Percentiles rank a stretch among this genome's conserved stretches.
Conservation (phyloP, 148 eudicot species). For the Cornus suecica region DNA sequence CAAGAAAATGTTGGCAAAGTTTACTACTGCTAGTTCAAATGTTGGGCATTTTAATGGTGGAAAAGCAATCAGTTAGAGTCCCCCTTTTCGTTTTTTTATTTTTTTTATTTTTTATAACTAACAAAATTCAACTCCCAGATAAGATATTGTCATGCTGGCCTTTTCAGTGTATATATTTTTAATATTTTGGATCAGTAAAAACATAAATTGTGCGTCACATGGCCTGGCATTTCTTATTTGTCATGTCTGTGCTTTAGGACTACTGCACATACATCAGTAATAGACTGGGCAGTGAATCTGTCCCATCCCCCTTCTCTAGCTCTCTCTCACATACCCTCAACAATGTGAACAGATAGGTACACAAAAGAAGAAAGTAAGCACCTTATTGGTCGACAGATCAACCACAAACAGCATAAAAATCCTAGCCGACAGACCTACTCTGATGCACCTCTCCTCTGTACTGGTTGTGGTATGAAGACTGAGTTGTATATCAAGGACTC, state of each 20-base stretch:
- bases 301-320: neutral
- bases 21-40: neutral
- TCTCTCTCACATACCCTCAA: neutral
- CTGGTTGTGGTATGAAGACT: slow-evolving; percentile 30
- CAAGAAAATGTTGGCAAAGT: neutral
- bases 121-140: neutral
- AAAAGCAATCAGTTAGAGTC: neutral
- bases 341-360: slow-evolving; percentile 15
- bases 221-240: neutral
- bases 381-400: slow-evolving; percentile 1
- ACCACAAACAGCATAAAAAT: slow-evolving; percentile 12
- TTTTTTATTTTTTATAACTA: too few species aligned
- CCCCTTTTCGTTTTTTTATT: too few species aligned
- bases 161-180: too few species aligned
- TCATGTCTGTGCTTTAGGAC: neutral
- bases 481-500: slow-evolving; percentile 33
- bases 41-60: neutral
- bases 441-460: slow-evolving; percentile 35
- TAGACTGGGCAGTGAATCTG: neutral
- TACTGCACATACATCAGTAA: neutral
- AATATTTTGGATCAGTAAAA: neutral
- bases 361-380: slow-evolving; percentile 8
- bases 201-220: neutral
- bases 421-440: slow-evolving; percentile 12
- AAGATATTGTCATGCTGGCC: neutral